These are phyloP conservation scores for Fusarium sp. DNA, from an alignment of 2,329 filamentous ascomycete species.

Conservation along the genomic window DNA sequence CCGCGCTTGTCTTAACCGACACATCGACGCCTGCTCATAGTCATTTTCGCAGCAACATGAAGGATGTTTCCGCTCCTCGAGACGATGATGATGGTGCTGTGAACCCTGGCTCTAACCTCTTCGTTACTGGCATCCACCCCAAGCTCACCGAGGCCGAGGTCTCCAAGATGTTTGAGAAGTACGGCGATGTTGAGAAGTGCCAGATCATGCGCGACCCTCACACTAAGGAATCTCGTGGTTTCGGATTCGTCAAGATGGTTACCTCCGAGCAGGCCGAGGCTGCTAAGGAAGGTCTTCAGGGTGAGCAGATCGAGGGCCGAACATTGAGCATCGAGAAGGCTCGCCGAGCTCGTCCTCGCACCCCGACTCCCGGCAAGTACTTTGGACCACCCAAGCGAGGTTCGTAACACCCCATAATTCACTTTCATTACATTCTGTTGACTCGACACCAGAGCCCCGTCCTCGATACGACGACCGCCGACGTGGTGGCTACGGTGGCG, in stretches of 20 bases:
- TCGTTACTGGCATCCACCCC: conserved; percentile 98
- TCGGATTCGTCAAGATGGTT: conserved; percentile 99
- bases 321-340: conserved; percentile 99
- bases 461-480: conserved; percentile 71
- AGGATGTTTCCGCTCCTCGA: conserved; percentile 64
- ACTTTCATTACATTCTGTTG: conserved; percentile 12
- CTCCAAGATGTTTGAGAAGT: conserved; percentile 96
- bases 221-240: conserved; percentile 97
- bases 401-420: conserved; percentile 59
- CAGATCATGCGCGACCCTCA: conserved; percentile 99
- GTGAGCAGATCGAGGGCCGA: conserved; percentile 93
- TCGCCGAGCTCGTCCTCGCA: conserved; percentile 92
- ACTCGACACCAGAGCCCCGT: conserved; percentile 51
- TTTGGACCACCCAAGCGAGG: conserved; percentile 98
- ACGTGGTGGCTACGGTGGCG: conserved; percentile 67
- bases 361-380: conserved; percentile 98
- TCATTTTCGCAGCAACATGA: conserved; percentile 55
- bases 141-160: conserved; percentile 91
- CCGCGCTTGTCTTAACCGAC: neutral
- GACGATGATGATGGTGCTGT: conserved; percentile 82
- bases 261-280: conserved; percentile 95
- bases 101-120: conserved; percentile 97
- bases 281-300: conserved; percentile 95
- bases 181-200: conserved; percentile 98
- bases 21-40: conserved; percentile 19